phyloP scores from a whole-genome alignment of 768 basidiomycete genomes.

The Cubamyces lactineus region DNA sequence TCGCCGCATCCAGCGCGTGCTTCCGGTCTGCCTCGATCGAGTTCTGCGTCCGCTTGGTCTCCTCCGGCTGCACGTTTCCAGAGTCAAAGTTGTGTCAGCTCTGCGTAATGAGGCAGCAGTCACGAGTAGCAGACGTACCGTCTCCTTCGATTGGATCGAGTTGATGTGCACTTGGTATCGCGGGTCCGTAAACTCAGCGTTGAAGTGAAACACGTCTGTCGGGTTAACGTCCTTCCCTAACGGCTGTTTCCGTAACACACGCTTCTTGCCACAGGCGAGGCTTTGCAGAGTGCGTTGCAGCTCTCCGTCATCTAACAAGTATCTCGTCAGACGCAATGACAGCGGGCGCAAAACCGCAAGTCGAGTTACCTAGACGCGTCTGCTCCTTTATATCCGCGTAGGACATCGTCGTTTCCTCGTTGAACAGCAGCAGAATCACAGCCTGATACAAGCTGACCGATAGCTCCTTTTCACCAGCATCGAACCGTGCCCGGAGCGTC shows the following conservation, averaged over 20 bases:
- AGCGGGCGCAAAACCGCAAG: not conserved
- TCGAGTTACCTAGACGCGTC: constrained; percentile 69
- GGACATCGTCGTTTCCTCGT: constrained; percentile 58
- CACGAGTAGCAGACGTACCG: constrained; percentile 53
- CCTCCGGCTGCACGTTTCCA: constrained; percentile 66
- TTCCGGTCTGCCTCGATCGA: constrained; percentile 88
- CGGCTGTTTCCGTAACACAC: constrained; percentile 82
- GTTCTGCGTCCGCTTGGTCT: constrained; percentile 78
- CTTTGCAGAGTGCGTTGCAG: constrained; percentile 88
- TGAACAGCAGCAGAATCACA: constrained; percentile 85
- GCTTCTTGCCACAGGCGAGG: constrained; percentile 88
- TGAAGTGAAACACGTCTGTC: constrained; percentile 79
- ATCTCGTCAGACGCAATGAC: constrained; percentile 32
- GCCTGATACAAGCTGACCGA: constrained; percentile 91
- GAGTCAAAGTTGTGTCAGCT: not conserved
- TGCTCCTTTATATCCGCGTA: constrained; percentile 70
- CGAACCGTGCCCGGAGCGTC: constrained; percentile 72
- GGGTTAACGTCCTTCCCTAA: constrained; percentile 76
- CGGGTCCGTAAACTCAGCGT: constrained; percentile 80
- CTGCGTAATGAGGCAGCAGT: not conserved
- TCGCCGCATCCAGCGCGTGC: constrained; percentile 87
- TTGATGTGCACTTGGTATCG: constrained; percentile 87
- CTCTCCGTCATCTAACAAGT: constrained; percentile 62
- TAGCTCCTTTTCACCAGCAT: constrained; percentile 76
- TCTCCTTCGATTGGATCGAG: constrained; percentile 92